A percentile compares a stretch with the other conserved stretches of the same genome.
These are phyloP conservation scores for Pleurostoma richardsiae DNA, from an alignment of 2,329 filamentous ascomycete species.

Conservation along the genomic window DNA sequence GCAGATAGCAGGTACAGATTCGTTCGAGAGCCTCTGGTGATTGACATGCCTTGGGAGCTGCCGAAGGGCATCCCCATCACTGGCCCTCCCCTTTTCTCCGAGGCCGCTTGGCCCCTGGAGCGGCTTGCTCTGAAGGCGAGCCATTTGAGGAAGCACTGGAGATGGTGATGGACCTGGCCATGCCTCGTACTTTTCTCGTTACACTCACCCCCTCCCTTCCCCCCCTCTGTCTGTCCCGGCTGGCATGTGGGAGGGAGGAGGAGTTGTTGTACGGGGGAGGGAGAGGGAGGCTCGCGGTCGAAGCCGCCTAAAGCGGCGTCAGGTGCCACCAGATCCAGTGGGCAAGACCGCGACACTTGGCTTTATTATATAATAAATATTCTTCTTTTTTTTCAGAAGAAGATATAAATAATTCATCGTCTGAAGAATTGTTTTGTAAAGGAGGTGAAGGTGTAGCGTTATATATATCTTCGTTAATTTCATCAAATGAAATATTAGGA, in stretches of 20 bases:
- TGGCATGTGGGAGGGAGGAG: not conserved
- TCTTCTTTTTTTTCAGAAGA: not conserved
- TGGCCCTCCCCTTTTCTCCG: not conserved
- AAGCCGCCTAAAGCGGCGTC: constrained; percentile 3
- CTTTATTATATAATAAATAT: not conserved
- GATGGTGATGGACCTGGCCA: not conserved
- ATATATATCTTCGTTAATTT: no score
- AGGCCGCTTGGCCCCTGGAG: not conserved
- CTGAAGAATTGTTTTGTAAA: no score
- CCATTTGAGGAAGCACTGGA: not conserved
- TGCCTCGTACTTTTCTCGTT: not conserved
- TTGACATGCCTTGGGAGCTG: not conserved
- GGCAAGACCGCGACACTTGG: constrained; percentile 1
- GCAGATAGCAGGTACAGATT: not conserved
- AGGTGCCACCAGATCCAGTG: constrained; percentile 1
- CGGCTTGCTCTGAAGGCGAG: not conserved
- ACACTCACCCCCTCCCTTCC: not conserved
- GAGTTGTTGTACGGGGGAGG: not conserved
- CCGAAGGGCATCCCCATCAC: not conserved
- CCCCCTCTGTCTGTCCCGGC: not conserved
- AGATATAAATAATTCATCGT: no score
- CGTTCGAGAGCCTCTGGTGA: not conserved
- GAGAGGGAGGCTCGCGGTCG: not conserved
- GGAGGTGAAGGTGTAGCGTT: no score
- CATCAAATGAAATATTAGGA: no score